Evolutionary conservation across 768 basidiomycete species (phyloP).

Genomic region (Cystobasidium tubakii): DNA sequence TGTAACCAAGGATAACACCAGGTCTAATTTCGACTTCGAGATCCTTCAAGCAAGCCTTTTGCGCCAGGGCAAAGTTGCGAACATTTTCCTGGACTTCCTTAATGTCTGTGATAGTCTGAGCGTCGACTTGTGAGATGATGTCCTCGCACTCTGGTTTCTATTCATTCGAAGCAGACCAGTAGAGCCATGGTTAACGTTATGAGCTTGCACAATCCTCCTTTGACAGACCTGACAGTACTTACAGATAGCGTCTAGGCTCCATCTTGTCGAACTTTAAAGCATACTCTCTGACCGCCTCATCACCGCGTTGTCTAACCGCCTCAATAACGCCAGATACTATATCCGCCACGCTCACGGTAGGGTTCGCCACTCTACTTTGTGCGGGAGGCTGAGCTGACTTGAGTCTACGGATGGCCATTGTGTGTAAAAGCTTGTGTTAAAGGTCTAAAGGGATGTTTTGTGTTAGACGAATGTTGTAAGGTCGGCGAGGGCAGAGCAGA

Average conservation of each 20-base stretch:
- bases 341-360: background rate
- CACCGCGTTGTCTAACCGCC: slow-evolving; percentile 29
- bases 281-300: slow-evolving; percentile 38
- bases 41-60: slow-evolving; percentile 38
- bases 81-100: slow-evolving; percentile 40
- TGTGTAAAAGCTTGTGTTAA: background rate
- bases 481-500: no score
- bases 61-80: slow-evolving; percentile 37
- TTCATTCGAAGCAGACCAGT: background rate
- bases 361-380: background rate
- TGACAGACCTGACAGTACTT: background rate
- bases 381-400: background rate
- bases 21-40: slow-evolving; percentile 40
- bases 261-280: slow-evolving; percentile 39
- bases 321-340: slow-evolving; percentile 36
- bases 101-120: slow-evolving; percentile 39
- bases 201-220: background rate
- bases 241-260: slow-evolving; percentile 35
- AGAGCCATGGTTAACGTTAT: background rate
- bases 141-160: slow-evolving; percentile 28
- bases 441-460: no score
- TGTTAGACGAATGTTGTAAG: no score
- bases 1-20: slow-evolving; percentile 35
- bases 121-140: slow-evolving; percentile 35
- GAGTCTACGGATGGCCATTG: background rate